A percentile compares a stretch with the other conserved stretches of the same genome.
phyloP scores from a whole-genome alignment of 176 grass and related monocot species.

The Raddia guianensis region DNA sequence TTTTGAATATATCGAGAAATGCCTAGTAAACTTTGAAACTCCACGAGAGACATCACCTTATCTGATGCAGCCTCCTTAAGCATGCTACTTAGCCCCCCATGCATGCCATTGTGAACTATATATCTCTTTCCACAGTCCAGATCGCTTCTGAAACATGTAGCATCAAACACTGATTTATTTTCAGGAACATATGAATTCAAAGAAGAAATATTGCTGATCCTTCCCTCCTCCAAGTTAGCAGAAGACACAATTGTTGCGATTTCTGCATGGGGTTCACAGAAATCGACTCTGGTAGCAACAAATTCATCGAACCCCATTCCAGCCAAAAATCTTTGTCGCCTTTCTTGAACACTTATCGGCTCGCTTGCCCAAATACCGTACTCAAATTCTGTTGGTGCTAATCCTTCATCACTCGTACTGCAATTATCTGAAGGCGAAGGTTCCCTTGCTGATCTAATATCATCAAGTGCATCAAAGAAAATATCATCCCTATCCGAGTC shows the following conservation, averaged over 20 bases:
- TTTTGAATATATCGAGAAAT: constrained; percentile 56
- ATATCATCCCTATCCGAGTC: constrained; percentile 57
- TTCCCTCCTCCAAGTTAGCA: constrained; percentile 47
- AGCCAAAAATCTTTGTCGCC: constrained; percentile 64
- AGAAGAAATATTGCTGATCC: constrained; percentile 25
- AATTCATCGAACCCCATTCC: constrained; percentile 65
- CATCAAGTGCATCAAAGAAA: constrained; percentile 82
- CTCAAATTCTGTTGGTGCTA: constrained; percentile 35
- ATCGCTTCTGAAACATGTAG: constrained; percentile 50
- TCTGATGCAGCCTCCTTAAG: constrained; percentile 67
- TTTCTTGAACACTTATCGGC: constrained; percentile 72
- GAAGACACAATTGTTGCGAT: constrained; percentile 18
- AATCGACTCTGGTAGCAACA: constrained; percentile 21
- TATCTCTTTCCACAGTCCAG: constrained; percentile 52
- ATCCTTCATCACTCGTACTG: constrained; percentile 44
- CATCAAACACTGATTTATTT: constrained; percentile 24
- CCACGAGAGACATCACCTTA: constrained; percentile 59
- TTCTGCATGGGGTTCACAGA: constrained; percentile 31
- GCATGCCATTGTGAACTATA: constrained; percentile 36
- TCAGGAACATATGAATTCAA: constrained; percentile 38
- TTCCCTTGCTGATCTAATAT: constrained; percentile 44
- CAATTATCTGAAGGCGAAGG: constrained; percentile 55
- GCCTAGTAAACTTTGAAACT: constrained; percentile 62
- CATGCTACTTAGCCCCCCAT: constrained; percentile 41
- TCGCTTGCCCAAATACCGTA: constrained; percentile 57